Evolutionary conservation across 441 rosid genomes (phyloP).

Genomic region (Flueggea neowawraea): DNA sequence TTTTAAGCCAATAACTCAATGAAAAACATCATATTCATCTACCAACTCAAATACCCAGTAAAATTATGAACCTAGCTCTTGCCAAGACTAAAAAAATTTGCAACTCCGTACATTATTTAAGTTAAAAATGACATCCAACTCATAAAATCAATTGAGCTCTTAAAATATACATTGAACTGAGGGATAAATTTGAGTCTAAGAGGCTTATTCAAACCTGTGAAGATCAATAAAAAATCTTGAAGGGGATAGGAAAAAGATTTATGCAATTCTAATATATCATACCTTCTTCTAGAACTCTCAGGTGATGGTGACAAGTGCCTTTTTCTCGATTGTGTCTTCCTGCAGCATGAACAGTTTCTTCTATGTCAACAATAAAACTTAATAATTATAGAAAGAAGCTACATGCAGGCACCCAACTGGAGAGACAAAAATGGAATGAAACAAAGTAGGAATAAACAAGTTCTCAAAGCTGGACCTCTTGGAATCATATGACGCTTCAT

Average conservation of each 20-base stretch:
- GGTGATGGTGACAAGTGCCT: constrained; percentile 70
- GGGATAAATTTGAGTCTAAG: not conserved
- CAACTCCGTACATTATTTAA: not conserved
- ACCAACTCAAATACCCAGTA: no score
- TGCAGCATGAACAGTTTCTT: constrained; percentile 22
- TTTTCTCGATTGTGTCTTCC: constrained; percentile 56
- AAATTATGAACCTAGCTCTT: no score
- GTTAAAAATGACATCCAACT: not conserved
- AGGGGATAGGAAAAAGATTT: constrained; percentile 1
- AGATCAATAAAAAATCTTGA: not conserved
- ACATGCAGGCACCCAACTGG: not conserved
- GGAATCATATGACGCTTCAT: constrained; percentile 75
- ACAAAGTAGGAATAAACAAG: constrained; percentile 10
- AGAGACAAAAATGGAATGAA: constrained; percentile 13
- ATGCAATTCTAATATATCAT: constrained; percentile 17
- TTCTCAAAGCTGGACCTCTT: constrained; percentile 47
- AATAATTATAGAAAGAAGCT: constrained; percentile 11
- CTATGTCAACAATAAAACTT: not conserved
- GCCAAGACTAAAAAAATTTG: no score
- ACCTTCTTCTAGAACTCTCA: constrained; percentile 78
- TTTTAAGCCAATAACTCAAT: not conserved
- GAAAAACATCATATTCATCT: not conserved
- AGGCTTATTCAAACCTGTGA: constrained; percentile 5
- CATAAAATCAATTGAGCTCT: not conserved
- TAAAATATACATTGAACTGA: not conserved